phyloP scores from a whole-genome alignment of 2,329 filamentous ascomycete genomes.

The Aureobasidium pullulans region DNA sequence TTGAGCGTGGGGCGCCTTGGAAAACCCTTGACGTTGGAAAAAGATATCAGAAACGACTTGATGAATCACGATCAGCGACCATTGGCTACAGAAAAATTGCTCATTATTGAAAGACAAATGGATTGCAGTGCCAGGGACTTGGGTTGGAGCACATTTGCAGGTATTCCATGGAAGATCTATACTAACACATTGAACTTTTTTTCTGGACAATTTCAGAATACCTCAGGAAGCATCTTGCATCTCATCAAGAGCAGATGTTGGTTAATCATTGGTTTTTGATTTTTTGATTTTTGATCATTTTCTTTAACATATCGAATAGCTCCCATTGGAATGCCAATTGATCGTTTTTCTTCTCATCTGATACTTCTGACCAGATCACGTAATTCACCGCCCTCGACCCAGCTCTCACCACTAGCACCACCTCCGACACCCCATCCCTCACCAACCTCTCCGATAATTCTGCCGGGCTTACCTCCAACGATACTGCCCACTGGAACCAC shows the following conservation, averaged over 20 bases:
- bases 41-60: background rate
- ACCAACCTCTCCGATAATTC: conserved; percentile 73
- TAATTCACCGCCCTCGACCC: conserved; percentile 44
- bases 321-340: background rate
- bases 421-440: conserved; percentile 50
- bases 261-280: too few relatives aligned
- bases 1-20: background rate
- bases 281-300: too few relatives aligned
- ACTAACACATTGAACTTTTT: background rate
- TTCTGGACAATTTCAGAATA: background rate
- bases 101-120: background rate
- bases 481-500: conserved; percentile 88
- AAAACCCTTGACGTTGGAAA: background rate
- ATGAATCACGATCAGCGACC: background rate
- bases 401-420: conserved; percentile 37
- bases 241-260: background rate
- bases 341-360: conserved; percentile 21
- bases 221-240: background rate
- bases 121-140: background rate
- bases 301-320: background rate
- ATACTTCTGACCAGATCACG: conserved; percentile 42
- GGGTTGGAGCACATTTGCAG: background rate
- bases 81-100: background rate
- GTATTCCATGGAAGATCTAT: background rate
- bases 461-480: conserved; percentile 74